Percentiles rank a stretch among this genome's conserved stretches.
Evolutionary conservation across 2,329 filamentous ascomycete genomes (phyloP).

Genomic region (Aciculosporium take): DNA sequence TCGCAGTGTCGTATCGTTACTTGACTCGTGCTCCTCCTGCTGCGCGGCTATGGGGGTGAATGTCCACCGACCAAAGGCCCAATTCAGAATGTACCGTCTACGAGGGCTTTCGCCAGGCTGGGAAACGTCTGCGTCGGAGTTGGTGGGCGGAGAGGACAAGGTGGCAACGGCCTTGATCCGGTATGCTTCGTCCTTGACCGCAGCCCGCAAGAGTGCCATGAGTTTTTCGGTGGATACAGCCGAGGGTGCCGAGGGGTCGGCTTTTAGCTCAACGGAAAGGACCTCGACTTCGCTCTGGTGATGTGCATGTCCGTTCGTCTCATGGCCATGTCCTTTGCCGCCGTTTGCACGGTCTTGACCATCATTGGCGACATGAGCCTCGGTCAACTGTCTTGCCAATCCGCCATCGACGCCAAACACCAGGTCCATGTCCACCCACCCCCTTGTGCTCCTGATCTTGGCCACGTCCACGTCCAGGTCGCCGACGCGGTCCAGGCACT

Average conservation of each 20-base stretch:
- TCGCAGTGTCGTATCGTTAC: slow-evolving; percentile 41
- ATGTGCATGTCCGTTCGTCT: not conserved
- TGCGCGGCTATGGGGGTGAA: slow-evolving; percentile 47
- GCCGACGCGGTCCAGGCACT: slow-evolving; percentile 63
- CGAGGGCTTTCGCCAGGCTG: slow-evolving; percentile 18
- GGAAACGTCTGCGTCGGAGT: slow-evolving; percentile 35
- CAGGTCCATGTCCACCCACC: slow-evolving; percentile 62
- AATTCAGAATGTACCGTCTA: slow-evolving; percentile 77
- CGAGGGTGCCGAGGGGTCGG: slow-evolving; percentile 18
- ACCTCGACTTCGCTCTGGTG: slow-evolving; percentile 89
- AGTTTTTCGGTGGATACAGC: slow-evolving; percentile 47
- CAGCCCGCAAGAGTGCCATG: slow-evolving; percentile 49
- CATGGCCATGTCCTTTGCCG: slow-evolving; percentile 19
- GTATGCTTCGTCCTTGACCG: slow-evolving; percentile 89
- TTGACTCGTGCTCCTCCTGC: slow-evolving; percentile 37
- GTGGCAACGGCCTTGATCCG: slow-evolving; percentile 67
- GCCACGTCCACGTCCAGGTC: slow-evolving; percentile 70
- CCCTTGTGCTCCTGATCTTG: slow-evolving; percentile 73
- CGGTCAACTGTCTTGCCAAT: slow-evolving; percentile 44
- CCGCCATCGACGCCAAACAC: slow-evolving; percentile 81
- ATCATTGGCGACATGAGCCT: slow-evolving; percentile 19
- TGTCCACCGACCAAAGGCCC: slow-evolving; percentile 94
- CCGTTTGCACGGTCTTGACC: slow-evolving; percentile 20
- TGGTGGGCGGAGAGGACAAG: slow-evolving; percentile 29
- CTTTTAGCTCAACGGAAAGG: slow-evolving; percentile 58